These are phyloP conservation scores for Nicotiana otophora DNA, from an alignment of 257 asterid species.

Conservation along the genomic window DNA sequence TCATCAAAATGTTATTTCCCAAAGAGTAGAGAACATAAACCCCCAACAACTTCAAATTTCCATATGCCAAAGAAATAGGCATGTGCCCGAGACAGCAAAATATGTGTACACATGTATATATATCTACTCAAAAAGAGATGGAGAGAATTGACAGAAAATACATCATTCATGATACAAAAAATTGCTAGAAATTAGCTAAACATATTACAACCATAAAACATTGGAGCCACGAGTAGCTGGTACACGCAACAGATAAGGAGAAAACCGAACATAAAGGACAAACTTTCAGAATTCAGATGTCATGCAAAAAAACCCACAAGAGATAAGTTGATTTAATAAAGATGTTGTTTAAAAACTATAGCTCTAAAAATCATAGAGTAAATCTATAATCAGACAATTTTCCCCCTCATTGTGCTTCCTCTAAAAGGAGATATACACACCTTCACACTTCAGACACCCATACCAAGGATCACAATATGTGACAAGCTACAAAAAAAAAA, in stretches of 20 bases:
- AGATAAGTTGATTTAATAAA: neutral
- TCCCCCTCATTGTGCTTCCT: neutral
- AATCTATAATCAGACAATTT: neutral
- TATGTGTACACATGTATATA: too few species aligned
- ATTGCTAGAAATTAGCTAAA: too few species aligned
- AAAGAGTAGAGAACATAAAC: neutral
- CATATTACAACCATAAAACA: neutral
- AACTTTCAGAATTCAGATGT: neutral
- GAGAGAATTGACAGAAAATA: too few species aligned
- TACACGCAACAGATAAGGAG: neutral
- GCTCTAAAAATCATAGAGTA: neutral
- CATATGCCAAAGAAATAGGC: neutral
- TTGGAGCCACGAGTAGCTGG: neutral
- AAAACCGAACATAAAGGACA: neutral
- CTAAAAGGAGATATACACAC: neutral
- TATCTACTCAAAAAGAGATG: too few species aligned
- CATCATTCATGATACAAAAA: too few species aligned
- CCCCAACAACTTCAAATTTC: neutral
- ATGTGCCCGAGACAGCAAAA: neutral
- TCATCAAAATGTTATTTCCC: neutral
- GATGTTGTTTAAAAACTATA: neutral
- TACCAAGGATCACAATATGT: neutral
- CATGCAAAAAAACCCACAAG: neutral
- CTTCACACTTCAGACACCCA: neutral
- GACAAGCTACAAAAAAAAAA: neutral